Conservation (phyloP, 2,329 filamentous ascomycete species). For the Paecilomyces formosus region DNA sequence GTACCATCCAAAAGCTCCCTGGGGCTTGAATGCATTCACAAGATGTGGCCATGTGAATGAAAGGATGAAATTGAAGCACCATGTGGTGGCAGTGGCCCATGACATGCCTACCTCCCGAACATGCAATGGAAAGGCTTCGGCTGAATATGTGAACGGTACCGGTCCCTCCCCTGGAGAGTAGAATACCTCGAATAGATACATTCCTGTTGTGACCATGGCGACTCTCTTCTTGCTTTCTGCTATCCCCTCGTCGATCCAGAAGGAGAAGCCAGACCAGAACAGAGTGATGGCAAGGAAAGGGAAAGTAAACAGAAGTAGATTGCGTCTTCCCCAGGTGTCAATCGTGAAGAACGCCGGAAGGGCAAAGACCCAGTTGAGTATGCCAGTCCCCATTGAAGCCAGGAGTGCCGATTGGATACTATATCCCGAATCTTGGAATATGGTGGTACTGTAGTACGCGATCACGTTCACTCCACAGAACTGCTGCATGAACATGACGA, state of each 20-base stretch:
- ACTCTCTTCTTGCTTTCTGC: constrained; percentile 24
- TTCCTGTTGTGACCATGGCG: constrained; percentile 35
- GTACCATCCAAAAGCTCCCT: constrained; percentile 52
- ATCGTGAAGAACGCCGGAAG: constrained; percentile 59
- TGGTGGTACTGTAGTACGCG: constrained; percentile 55
- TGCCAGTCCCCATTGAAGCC: constrained; percentile 57
- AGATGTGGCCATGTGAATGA: constrained; percentile 48
- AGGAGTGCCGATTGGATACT: constrained; percentile 45
- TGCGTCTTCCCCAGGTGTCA: constrained; percentile 58
- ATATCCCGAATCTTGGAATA: constrained; percentile 52
- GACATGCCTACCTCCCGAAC: constrained; percentile 58
- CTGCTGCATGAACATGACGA: constrained; percentile 49
- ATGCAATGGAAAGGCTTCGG: constrained; percentile 56
- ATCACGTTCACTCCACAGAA: constrained; percentile 50
- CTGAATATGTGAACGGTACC: constrained; percentile 58
- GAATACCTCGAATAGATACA: constrained; percentile 45
- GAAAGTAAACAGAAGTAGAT: constrained; percentile 56
- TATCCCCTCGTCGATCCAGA: constrained; percentile 37
- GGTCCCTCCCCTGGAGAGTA: constrained; percentile 53
- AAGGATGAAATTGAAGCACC: constrained; percentile 51
- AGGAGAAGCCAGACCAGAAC: constrained; percentile 45
- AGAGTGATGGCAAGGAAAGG: constrained; percentile 49
- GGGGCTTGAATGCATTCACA: constrained; percentile 40
- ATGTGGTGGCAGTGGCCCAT: constrained; percentile 47
- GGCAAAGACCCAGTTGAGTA: constrained; percentile 60